Base-by-base conservation (phyloP, 805 yeast genomes). In the Pichia kluyveri region DNA sequence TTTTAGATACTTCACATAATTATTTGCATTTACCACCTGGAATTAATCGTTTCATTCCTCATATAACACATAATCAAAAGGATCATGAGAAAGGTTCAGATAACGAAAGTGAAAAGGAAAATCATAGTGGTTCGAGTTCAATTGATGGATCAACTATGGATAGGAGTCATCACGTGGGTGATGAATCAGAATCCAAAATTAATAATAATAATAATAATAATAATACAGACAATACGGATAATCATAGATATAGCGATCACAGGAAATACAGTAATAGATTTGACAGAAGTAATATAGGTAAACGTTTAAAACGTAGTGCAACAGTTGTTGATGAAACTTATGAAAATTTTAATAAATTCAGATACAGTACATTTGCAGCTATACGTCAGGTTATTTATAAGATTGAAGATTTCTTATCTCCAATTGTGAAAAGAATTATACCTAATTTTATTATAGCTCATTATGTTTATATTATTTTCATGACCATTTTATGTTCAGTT, bases 401-500 rank as follows among this genome's bases (percentile, higher is more conserved):
- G 23, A 41, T 70, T 14, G 69, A 70, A 9, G 63, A 61, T 46
- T 49, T 48, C 12, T 23, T 73, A n/a, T 63, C 70, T 17, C 82
- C 82, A 0, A 60, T 66, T 41, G 60, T 71, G 14, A 56, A 53
- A 39, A 63, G 66, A 36, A 49, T 77, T 23, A 59, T 78, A 7
- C 83, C 83, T 17, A 76, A 74, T 53, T 78, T 78, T 58, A 63
- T 76, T 36, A 80, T 78, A 7, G 88, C 82, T 2, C 93, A 84
- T 59, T 86, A 87, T 66, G 71, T 76, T 37, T 91, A 89, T 61
- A 79, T 91, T 53, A 62, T 82, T 0, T 42, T 66, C 19, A 68
- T 78, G 73, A 63, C 77, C 1, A 69, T 93, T 3, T 38, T 89
- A 1, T 79, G 86, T 1, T 87, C 97, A 0, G 74, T 90, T 34